Percentiles rank a stretch among this genome's conserved stretches.
These are phyloP conservation scores for Alternaria angustiovoidea DNA, from an alignment of 2,329 filamentous ascomycete species.

Conservation along the genomic window DNA sequence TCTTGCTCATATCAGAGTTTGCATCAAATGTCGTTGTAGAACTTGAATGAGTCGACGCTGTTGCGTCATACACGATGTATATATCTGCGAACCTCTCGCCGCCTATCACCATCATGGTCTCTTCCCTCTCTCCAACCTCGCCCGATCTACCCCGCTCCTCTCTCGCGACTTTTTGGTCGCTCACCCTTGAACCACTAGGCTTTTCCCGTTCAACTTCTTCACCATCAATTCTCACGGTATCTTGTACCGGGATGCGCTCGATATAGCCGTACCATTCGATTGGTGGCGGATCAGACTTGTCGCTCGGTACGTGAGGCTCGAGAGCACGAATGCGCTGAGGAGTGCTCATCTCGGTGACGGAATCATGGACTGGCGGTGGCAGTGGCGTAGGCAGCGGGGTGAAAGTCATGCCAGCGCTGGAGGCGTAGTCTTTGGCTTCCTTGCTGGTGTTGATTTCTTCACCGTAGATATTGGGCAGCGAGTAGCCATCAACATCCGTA, in stretches of 20 bases:
- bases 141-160: fast-evolving
- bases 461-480: constrained; percentile 23
- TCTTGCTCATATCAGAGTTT: neutral
- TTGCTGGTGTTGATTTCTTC: neutral
- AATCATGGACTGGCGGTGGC: too few relatives aligned
- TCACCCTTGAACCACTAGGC: fast-evolving
- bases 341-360: too few relatives aligned
- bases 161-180: neutral
- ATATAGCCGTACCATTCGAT: constrained; percentile 7
- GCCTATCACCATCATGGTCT: neutral
- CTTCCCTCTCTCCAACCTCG: neutral
- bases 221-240: neutral
- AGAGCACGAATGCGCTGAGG: neutral
- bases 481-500: neutral
- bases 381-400: neutral
- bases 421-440: neutral
- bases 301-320: neutral
- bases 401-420: neutral
- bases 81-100: neutral
- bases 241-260: neutral
- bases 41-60: neutral
- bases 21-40: neutral
- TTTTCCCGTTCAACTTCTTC: neutral
- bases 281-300: neutral
- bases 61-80: neutral